phyloP scores from a whole-genome alignment of 306 rosid genomes.

The Trifolium dubium region DNA sequence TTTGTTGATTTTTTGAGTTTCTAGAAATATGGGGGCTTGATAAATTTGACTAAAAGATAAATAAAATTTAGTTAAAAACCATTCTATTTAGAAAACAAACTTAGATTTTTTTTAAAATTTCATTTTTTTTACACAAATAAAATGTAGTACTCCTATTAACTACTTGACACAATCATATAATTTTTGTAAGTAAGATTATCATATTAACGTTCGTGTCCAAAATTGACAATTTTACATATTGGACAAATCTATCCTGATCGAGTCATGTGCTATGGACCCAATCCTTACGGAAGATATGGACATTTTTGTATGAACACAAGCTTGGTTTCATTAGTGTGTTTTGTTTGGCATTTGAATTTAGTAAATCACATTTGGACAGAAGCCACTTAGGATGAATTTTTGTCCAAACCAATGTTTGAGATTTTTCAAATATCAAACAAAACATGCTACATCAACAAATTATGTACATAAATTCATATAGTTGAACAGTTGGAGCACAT shows the following conservation, averaged over 20 bases:
- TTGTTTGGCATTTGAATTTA: neutral
- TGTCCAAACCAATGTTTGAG: neutral
- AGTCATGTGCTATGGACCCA: slow-evolving; percentile 30
- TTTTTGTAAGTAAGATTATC: neutral
- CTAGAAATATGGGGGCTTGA: too few species aligned
- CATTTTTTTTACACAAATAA: too few species aligned
- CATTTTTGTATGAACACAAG: slow-evolving; percentile 25
- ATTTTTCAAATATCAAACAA: neutral
- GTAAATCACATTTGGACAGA: neutral
- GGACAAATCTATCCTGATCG: slow-evolving; percentile 13
- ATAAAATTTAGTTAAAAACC: too few species aligned
- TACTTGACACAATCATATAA: too few species aligned
- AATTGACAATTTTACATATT: neutral
- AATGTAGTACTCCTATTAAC: too few species aligned
- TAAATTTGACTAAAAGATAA: too few species aligned
- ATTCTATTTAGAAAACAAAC: too few species aligned
- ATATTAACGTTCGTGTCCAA: neutral
- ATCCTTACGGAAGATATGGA: slow-evolving; percentile 1
- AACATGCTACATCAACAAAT: neutral
- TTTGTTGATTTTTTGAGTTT: too few species aligned
- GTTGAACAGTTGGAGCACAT: too few species aligned
- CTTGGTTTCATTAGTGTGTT: neutral
- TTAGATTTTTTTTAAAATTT: too few species aligned
- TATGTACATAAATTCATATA: too few species aligned
- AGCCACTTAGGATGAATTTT: neutral